A percentile compares a stretch with the other conserved stretches of the same genome.
phyloP scores from a whole-genome alignment of 805 yeast genomes.

The Yamadazyma takamatsuzukensis region DNA sequence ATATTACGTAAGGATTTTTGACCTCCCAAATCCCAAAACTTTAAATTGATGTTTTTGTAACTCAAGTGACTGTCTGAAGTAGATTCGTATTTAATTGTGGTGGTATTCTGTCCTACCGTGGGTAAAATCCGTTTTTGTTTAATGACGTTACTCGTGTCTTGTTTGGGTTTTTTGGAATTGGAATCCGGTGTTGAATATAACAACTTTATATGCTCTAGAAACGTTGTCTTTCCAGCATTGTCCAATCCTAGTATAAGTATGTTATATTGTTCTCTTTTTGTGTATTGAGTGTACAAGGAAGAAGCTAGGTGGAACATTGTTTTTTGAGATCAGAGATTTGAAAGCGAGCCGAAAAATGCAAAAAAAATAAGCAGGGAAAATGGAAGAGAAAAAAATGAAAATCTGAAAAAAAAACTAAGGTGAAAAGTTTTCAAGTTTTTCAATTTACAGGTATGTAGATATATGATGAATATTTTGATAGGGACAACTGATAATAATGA shows the following conservation, averaged over 20 bases:
- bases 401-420: too few relatives aligned
- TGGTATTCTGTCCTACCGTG: conserved; percentile 90
- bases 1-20: conserved; percentile 78
- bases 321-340: conserved; percentile 1
- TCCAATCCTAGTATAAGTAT: conserved; percentile 81
- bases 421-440: too few relatives aligned
- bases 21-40: conserved; percentile 97
- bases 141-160: conserved; percentile 18
- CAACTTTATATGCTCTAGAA: conserved; percentile 37
- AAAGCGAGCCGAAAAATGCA: conserved; percentile 4
- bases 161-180: conserved; percentile 8
- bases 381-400: too few relatives aligned
- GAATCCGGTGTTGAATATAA: conserved; percentile 29
- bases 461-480: conserved; percentile 13
- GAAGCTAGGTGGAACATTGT: conserved; percentile 44
- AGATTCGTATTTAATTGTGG: conserved; percentile 32
- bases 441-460: conserved; percentile 6
- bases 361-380: neutral
- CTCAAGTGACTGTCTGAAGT: conserved; percentile 5
- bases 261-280: conserved; percentile 44
- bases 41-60: conserved; percentile 49
- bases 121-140: conserved; percentile 69
- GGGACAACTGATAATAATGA: conserved; percentile 15
- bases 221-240: conserved; percentile 88
- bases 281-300: conserved; percentile 42